Evolutionary conservation across 2,329 filamentous ascomycete species (phyloP).

Genomic region (Aspergillus novoparasiticus): DNA sequence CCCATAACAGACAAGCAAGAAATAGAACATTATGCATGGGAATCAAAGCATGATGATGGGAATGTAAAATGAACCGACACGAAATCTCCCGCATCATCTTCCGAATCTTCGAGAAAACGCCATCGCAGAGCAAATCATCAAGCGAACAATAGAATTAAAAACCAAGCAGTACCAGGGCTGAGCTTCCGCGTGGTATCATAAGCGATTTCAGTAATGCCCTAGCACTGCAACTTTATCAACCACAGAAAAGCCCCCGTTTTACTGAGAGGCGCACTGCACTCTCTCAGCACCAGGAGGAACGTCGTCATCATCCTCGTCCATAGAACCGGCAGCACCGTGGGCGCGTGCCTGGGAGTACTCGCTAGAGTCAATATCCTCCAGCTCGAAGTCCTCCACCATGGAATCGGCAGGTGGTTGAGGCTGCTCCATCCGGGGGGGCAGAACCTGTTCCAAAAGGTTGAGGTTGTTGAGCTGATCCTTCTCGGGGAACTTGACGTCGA

Average conservation of each 20-base stretch:
- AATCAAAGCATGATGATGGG: conserved; percentile 21
- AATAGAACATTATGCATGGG: conserved; percentile 24
- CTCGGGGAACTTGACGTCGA: conserved; percentile 95
- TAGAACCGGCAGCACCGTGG: conserved; percentile 64
- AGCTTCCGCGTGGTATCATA: conserved; percentile 40
- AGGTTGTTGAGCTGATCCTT: conserved; percentile 71
- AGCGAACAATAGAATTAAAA: conserved; percentile 25
- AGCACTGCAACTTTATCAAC: conserved; percentile 24
- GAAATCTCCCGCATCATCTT: conserved; percentile 31
- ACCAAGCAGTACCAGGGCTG: conserved; percentile 24
- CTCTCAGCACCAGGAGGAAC: conserved; percentile 52
- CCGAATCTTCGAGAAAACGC: conserved; percentile 38
- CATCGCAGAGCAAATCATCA: conserved; percentile 36
- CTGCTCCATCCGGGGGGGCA: conserved; percentile 72
- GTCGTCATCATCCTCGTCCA: conserved; percentile 72
- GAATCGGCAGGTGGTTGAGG: conserved; percentile 73
- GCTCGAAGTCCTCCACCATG: conserved; percentile 86
- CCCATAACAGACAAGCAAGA: conserved; percentile 18
- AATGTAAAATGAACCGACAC: conserved; percentile 20
- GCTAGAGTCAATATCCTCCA: conserved; percentile 79
- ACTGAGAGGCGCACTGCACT: conserved; percentile 56
- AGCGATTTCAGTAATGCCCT: conserved; percentile 35
- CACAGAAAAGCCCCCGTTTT: conserved; percentile 26
- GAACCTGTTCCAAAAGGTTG: conserved; percentile 76
- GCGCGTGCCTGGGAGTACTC: conserved; percentile 66